These are phyloP conservation scores for Boletus mariae DNA, from an alignment of 1,284 basidiomycete species.

Conservation along the genomic window DNA sequence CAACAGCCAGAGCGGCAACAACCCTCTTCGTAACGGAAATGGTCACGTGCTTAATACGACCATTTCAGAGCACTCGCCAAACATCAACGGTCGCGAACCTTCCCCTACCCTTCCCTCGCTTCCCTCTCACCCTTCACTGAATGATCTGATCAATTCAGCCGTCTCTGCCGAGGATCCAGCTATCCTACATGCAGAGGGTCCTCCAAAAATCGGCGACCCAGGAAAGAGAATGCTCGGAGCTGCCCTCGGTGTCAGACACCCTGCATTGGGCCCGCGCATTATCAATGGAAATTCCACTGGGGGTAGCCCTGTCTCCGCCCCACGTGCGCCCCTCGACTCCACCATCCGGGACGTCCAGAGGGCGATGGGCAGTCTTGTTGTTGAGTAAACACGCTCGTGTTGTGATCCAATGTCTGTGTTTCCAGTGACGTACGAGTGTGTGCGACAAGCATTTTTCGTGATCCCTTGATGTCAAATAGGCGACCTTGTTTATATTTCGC, in stretches of 20 bases:
- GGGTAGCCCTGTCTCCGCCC: conserved; percentile 19
- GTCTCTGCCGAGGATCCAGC: conserved; percentile 60
- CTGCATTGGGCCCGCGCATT: conserved; percentile 58
- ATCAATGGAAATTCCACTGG: conserved; percentile 39
- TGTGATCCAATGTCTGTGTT: conserved; percentile 8
- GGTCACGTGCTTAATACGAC: conserved; percentile 40
- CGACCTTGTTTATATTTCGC: conserved; percentile 17
- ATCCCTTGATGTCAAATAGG: conserved; percentile 17
- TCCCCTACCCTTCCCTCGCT: conserved; percentile 78
- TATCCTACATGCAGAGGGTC: conserved; percentile 42
- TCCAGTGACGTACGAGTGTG: conserved; percentile 11
- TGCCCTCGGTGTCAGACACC: conserved; percentile 76
- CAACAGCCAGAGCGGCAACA: conserved; percentile 40
- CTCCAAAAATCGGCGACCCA: conserved; percentile 75
- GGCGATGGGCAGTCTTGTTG: conserved; percentile 71
- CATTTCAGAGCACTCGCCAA: conserved; percentile 49
- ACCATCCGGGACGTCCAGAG: conserved; percentile 71
- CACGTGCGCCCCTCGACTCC: conserved; percentile 51
- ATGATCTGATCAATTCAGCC: conserved; percentile 69
- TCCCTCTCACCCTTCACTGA: conserved; percentile 77
- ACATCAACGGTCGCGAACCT: conserved; percentile 51
- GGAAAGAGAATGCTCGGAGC: conserved; percentile 82
- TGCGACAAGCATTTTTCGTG: conserved; percentile 22
- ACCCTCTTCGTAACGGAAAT: conserved; percentile 36
- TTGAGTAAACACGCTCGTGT: conserved; percentile 48